phyloP scores from a whole-genome alignment of 1,284 basidiomycete species.

The Phaffia rhodozyma region DNA sequence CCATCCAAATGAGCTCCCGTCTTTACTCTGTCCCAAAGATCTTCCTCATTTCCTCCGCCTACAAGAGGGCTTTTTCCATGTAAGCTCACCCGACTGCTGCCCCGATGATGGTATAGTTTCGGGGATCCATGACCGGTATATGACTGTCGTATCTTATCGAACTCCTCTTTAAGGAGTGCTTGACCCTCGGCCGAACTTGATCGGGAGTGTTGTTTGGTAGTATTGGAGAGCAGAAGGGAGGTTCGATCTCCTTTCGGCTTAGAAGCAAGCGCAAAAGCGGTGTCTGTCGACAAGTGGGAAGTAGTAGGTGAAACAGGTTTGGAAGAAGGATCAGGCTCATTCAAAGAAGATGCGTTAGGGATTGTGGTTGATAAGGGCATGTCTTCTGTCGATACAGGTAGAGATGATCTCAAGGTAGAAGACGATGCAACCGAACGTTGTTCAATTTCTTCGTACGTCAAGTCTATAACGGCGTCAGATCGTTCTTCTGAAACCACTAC shows the following conservation, averaged over 20 bases:
- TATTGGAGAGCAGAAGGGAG: conserved; percentile 7
- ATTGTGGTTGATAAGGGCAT: background rate
- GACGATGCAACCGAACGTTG: background rate
- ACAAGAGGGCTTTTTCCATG: background rate
- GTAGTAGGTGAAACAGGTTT: background rate
- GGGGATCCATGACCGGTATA: background rate
- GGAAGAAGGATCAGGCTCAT: background rate
- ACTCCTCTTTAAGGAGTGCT: background rate
- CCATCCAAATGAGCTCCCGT: background rate
- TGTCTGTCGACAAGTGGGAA: background rate
- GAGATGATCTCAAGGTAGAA: background rate
- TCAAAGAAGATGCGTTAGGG: background rate
- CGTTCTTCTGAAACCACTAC: too few species aligned
- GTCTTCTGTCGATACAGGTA: background rate
- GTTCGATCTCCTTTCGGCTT: background rate
- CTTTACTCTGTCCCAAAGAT: background rate
- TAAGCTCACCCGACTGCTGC: background rate
- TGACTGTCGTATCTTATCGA: background rate
- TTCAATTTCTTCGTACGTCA: too few species aligned
- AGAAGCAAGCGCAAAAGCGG: background rate
- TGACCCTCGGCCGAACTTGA: background rate
- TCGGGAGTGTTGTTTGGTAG: background rate
- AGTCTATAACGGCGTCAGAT: too few species aligned
- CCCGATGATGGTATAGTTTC: background rate
- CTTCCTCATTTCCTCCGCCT: background rate